phyloP scores from a whole-genome alignment of 495 filamentous ascomycete genomes.

The Annulohypoxylon moriforme region DNA sequence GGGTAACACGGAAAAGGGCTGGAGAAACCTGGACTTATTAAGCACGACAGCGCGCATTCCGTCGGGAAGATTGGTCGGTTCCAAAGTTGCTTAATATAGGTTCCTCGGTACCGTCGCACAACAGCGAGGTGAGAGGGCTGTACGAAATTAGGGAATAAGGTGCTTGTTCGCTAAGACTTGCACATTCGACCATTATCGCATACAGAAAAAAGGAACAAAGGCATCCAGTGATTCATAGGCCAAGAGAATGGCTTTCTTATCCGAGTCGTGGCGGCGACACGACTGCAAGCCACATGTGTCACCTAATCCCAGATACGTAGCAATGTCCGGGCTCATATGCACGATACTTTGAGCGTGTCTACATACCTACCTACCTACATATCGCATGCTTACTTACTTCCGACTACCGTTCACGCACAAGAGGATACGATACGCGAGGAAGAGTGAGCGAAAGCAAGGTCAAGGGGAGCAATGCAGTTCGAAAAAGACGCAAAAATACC shows the following conservation, averaged over 20 bases:
- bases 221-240: constrained; percentile 18
- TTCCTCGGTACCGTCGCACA: constrained; percentile 24
- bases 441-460: background rate
- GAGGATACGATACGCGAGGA: constrained; percentile 26
- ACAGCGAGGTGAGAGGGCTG: constrained; percentile 23
- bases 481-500: constrained; percentile 32
- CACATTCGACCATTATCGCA: constrained; percentile 18
- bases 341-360: background rate
- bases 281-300: constrained; percentile 27
- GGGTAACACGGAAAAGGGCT: constrained; percentile 35
- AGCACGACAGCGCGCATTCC: constrained; percentile 21
- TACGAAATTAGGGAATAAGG: constrained; percentile 1
- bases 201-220: background rate
- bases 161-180: constrained; percentile 24
- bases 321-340: constrained; percentile 1
- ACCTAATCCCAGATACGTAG: constrained; percentile 1
- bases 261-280: constrained; percentile 17
- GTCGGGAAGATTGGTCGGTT: constrained; percentile 29
- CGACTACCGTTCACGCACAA: background rate
- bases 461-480: background rate
- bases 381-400: constrained; percentile 9
- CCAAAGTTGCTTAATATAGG: constrained; percentile 32
- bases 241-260: constrained; percentile 20
- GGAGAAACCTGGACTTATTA: constrained; percentile 12
- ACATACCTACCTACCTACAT: background rate